A percentile compares a stretch with the other conserved stretches of the same genome.
These are phyloP conservation scores for Gonium pectorale DNA, from an alignment of 139 green algal species.

Conservation along the genomic window DNA sequence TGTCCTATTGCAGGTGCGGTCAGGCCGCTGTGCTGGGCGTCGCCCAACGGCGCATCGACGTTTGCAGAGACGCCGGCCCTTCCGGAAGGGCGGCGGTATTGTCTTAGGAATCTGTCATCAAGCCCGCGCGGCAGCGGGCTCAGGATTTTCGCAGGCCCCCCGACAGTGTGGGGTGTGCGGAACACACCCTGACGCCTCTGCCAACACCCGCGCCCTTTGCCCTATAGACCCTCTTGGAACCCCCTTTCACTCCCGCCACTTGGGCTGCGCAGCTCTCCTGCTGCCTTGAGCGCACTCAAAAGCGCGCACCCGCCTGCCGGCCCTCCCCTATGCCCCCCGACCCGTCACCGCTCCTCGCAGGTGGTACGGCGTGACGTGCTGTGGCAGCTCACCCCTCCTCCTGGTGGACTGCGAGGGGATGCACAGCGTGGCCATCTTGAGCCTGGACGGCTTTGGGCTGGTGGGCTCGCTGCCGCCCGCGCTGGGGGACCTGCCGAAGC, in stretches of 20 bases:
- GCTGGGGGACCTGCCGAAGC: conserved; percentile 22
- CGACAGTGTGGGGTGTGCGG: background rate
- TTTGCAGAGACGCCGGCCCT: background rate
- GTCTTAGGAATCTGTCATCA: background rate
- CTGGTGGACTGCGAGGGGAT: conserved; percentile 26
- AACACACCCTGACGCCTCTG: background rate
- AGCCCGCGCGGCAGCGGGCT: background rate
- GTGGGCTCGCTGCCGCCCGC: conserved; percentile 42
- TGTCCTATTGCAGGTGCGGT: conserved; percentile 38
- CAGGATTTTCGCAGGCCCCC: too few relatives aligned
- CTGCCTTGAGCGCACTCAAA: background rate
- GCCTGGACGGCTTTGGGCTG: conserved; percentile 45
- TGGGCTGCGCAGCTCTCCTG: background rate
- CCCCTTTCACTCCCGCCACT: background rate
- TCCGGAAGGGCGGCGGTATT: background rate
- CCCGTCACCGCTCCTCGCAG: background rate
- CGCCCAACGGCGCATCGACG: too few relatives aligned
- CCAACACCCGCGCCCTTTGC: background rate
- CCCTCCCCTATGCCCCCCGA: too few relatives aligned
- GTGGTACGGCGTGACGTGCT: conserved; percentile 57
- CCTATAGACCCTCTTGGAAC: background rate
- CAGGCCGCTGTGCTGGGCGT: background rate
- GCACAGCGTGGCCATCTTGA: conserved; percentile 37
- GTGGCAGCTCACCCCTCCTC: conserved; percentile 34
- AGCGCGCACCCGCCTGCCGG: background rate